A percentile compares a stretch with the other conserved stretches of the same genome.
Conservation (phyloP, 768 basidiomycete species). For the Hericium coralloides region DNA sequence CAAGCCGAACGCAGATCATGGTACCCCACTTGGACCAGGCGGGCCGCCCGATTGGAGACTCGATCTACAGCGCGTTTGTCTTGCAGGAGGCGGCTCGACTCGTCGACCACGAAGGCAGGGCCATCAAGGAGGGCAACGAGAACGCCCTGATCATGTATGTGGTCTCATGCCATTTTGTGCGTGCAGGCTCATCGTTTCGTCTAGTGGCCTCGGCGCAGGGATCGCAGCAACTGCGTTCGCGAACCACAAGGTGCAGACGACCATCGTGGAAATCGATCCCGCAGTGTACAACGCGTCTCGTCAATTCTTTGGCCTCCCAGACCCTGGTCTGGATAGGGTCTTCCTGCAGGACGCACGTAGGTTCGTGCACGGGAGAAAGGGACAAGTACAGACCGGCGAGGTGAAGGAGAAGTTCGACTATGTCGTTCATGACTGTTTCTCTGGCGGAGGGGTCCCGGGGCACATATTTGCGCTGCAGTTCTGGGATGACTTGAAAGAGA, state of each 20-base stretch:
- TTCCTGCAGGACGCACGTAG: conserved; percentile 69
- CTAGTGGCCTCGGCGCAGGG: conserved; percentile 83
- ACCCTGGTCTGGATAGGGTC: conserved; percentile 48
- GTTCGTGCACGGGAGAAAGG: conserved; percentile 15
- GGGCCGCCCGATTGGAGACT: conserved; percentile 55
- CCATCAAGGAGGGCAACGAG: conserved; percentile 27
- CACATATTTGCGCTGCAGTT: conserved; percentile 82
- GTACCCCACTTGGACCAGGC: conserved; percentile 40
- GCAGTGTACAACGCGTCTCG: conserved; percentile 80
- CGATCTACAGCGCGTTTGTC: conserved; percentile 77
- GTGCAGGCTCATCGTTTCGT: conserved; percentile 1
- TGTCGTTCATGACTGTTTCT: conserved; percentile 88
- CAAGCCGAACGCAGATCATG: conserved; percentile 14
- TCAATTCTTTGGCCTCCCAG: conserved; percentile 69
- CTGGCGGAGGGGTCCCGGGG: conserved; percentile 84
- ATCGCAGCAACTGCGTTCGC: conserved; percentile 71
- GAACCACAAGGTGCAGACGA: conserved; percentile 58
- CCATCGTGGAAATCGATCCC: conserved; percentile 91
- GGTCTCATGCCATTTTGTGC: not conserved
- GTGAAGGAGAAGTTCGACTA: conserved; percentile 44
- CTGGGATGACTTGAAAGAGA: conserved; percentile 58
- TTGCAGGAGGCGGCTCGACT: conserved; percentile 81
- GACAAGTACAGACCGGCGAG: conserved; percentile 20
- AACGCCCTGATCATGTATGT: conserved; percentile 69
- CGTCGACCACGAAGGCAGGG: conserved; percentile 41